Evolutionary conservation across 176 grass and related monocot species (phyloP).

Genomic region (Bothriochloa decipiens): DNA sequence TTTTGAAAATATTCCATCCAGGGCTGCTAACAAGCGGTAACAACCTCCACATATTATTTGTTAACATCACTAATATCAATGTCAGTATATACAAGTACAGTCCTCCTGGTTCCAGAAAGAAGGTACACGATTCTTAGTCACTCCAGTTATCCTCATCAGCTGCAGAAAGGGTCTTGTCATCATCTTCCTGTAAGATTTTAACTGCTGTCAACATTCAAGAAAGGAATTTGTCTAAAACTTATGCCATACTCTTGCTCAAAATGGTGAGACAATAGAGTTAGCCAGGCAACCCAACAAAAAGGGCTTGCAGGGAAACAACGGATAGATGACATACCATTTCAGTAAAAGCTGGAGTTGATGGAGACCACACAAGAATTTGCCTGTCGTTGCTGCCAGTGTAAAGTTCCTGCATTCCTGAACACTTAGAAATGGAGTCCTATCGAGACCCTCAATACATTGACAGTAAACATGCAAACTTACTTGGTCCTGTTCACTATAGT

Average conservation of each 20-base stretch:
- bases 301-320: neutral
- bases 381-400: conserved; percentile 97
- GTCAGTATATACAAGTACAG: neutral
- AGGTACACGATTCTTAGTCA: conserved; percentile 39
- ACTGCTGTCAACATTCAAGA: neutral
- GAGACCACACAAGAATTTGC: conserved; percentile 98
- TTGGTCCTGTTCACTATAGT: conserved; percentile 67
- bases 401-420: conserved; percentile 65
- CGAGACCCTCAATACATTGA: neutral
- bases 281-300: conserved; percentile 13
- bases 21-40: neutral
- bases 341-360: conserved; percentile 58
- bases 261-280: conserved; percentile 3
- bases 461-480: conserved; percentile 45
- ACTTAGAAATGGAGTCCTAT: conserved; percentile 38
- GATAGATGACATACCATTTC: conserved; percentile 63
- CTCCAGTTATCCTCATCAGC: conserved; percentile 92
- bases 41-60: conserved; percentile 26
- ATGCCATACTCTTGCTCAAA: neutral
- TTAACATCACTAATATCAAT: conserved; percentile 15
- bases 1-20: neutral
- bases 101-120: neutral
- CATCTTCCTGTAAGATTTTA: conserved; percentile 60
- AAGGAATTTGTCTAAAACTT: neutral
- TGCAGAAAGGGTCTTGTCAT: conserved; percentile 41